A percentile compares a stretch with the other conserved stretches of the same genome.
Conservation (phyloP, 805 yeast genomes). For the Metschnikowia gelsemii region DNA sequence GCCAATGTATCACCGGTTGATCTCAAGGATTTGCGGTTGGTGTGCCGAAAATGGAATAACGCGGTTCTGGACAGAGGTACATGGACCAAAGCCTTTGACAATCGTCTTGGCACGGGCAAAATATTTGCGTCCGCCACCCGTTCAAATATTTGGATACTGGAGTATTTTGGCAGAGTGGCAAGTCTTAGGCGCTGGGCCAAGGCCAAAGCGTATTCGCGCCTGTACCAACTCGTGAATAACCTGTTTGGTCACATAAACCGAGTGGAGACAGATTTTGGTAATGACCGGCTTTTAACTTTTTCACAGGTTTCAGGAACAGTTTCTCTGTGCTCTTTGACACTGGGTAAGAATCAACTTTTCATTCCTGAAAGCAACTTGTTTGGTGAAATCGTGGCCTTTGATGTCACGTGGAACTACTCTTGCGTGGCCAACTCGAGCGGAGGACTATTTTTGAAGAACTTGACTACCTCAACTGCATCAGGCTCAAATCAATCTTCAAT, state of each 20-base stretch:
- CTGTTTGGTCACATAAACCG: slow-evolving; percentile 26
- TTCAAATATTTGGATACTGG: slow-evolving; percentile 47
- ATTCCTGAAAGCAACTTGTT: slow-evolving; percentile 32
- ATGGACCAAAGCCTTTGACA: slow-evolving; percentile 48
- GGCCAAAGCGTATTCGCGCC: slow-evolving; percentile 28
- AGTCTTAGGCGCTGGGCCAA: slow-evolving; percentile 41
- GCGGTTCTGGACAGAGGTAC: slow-evolving; percentile 45
- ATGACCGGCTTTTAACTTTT: slow-evolving; percentile 29
- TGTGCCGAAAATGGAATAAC: slow-evolving; percentile 49
- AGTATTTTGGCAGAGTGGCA: slow-evolving; percentile 42
- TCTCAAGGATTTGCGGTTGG: slow-evolving; percentile 40
- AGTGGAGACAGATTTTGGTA: slow-evolving; percentile 27
- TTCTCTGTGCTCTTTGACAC: slow-evolving; percentile 30
- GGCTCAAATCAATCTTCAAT: slow-evolving; percentile 26
- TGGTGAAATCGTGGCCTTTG: slow-evolving; percentile 21
- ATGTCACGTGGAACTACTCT: slow-evolving; percentile 35
- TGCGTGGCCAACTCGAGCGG: slow-evolving; percentile 31
- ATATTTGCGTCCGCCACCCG: slow-evolving; percentile 46
- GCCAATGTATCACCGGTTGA: slow-evolving; percentile 47
- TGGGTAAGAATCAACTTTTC: slow-evolving; percentile 39
- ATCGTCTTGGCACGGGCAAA: slow-evolving; percentile 35
- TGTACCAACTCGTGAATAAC: slow-evolving; percentile 31
- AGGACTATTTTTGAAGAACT: slow-evolving; percentile 32
- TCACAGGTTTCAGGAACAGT: slow-evolving; percentile 30
- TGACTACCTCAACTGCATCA: slow-evolving; percentile 33